Evolutionary conservation across 495 filamentous ascomycete species (phyloP), one percentile per base, ranked within the genome.

Genomic region (Penicillium antarcticum): DNA sequence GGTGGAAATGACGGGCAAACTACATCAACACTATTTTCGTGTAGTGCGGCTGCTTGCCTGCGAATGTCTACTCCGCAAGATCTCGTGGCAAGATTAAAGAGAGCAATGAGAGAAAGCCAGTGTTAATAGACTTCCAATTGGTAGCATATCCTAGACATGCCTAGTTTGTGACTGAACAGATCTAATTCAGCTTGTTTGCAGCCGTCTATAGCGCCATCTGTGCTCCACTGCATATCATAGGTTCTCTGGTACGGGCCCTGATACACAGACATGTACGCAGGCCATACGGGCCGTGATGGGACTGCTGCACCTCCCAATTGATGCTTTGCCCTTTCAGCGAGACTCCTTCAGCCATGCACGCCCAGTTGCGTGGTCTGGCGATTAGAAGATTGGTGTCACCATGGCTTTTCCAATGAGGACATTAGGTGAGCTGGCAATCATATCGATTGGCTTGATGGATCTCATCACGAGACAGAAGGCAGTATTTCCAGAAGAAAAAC

Each of bases 1-100:
- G 33, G 42, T 51, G 26, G 38, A 41, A 51, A 61, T 58, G 42
- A 56, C 58, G 52, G 46, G 46, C 51, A 62, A 58, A 51, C 36
- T 50, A 61, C 55, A 55, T 57, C 48, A 62, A 62, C 58, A 62
- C 48, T 65, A 65, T 62, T 55, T 33, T 47, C 21, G 53, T 64
- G 55, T 62, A 59, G 59, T 57, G 3, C 24, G 13, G 34, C 31
- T 14, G 42, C 36, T 42, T 48, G 24, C 34, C 19, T 44, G 14
- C 33, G 13, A 32, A 48, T 42, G 33, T 34, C 37, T 18, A 35
- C 39, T 42, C 46, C 12, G 17, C 17, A 29, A 29, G 26, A 10
- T 48, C 57, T 46, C 57, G 53, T 54, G 60, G 60, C 53, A 51
- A 56, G 14, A 16, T 3, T 23, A 32, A 16, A 49, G 4, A 29